Conservation (phyloP, 129 eudicot species). For the Apium graveolens region DNA sequence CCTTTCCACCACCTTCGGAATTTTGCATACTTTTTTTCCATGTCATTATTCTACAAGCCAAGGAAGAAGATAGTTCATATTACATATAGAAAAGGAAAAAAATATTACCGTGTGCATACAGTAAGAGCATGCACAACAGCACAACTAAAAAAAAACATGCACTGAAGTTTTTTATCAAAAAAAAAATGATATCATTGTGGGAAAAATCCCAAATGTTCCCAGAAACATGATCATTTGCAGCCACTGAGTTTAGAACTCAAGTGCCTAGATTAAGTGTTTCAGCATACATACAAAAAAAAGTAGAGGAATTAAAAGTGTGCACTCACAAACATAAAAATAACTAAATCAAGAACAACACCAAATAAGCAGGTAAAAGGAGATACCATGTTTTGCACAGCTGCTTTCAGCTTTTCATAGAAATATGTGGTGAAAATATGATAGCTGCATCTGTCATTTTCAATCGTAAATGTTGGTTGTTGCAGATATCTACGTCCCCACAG, state of each 20-base stretch:
- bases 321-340: not conserved
- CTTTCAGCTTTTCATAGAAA: constrained; percentile 74
- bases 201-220: too few species aligned
- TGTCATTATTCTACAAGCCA: constrained; percentile 37
- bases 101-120: not conserved
- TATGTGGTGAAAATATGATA: constrained; percentile 81
- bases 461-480: constrained; percentile 38
- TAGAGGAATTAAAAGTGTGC: not conserved
- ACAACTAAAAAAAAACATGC: too few species aligned
- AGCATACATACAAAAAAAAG: not conserved
- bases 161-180: not conserved
- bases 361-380: not conserved
- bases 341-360: not conserved
- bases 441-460: constrained; percentile 17
- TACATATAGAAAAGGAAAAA: not conserved
- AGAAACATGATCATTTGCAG: too few species aligned
- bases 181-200: too few species aligned
- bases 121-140: not conserved
- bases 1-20: constrained; percentile 98
- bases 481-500: constrained; percentile 49
- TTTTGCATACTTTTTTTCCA: constrained; percentile 47
- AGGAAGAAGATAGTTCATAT: constrained; percentile 8
- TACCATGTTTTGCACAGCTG: constrained; percentile 42
- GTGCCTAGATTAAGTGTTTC: not conserved
- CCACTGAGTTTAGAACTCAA: not conserved